These are phyloP conservation scores for Tulasnella sp. DNA, from an alignment of 768 basidiomycete genomes.

Conservation along the genomic window DNA sequence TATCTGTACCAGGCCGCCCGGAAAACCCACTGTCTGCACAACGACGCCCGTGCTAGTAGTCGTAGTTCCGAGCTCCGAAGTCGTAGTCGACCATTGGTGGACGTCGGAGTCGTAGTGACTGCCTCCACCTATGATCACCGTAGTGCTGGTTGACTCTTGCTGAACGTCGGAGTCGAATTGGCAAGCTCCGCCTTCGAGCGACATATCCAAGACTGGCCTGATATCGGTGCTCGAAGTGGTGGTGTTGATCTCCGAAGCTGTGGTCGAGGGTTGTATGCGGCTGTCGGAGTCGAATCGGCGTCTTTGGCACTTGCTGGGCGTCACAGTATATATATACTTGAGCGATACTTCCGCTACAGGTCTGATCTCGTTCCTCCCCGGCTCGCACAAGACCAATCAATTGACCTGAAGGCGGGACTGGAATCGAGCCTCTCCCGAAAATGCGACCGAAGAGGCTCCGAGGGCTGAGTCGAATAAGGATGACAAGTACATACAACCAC, in stretches of 20 bases:
- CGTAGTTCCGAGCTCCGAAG: too few species aligned
- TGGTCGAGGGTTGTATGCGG: too few species aligned
- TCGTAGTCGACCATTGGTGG: not conserved
- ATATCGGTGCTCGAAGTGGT: not conserved
- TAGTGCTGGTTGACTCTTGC: not conserved
- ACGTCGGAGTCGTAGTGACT: not conserved
- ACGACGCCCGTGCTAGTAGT: too few species aligned
- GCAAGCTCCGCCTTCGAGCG: too few species aligned
- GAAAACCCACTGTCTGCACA: too few species aligned
- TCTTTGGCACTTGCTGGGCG: too few species aligned
- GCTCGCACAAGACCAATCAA: slow-evolving; percentile 73
- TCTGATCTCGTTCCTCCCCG: slow-evolving; percentile 73
- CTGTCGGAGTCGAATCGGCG: too few species aligned
- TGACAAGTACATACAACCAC: slow-evolving; percentile 56
- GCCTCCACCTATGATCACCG: not conserved
- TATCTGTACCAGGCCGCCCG: too few species aligned
- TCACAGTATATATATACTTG: too few species aligned
- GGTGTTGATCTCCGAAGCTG: too few species aligned
- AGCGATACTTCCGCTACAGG: too few species aligned
- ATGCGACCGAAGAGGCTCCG: slow-evolving; percentile 31
- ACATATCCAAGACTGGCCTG: not conserved
- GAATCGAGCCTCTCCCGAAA: slow-evolving; percentile 55
- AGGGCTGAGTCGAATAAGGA: not conserved
- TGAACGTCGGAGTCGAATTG: too few species aligned
- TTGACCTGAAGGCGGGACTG: slow-evolving; percentile 75